These are phyloP conservation scores for Stachybotrys chartarum DNA, from an alignment of 2,329 filamentous ascomycete genomes.

Conservation along the genomic window DNA sequence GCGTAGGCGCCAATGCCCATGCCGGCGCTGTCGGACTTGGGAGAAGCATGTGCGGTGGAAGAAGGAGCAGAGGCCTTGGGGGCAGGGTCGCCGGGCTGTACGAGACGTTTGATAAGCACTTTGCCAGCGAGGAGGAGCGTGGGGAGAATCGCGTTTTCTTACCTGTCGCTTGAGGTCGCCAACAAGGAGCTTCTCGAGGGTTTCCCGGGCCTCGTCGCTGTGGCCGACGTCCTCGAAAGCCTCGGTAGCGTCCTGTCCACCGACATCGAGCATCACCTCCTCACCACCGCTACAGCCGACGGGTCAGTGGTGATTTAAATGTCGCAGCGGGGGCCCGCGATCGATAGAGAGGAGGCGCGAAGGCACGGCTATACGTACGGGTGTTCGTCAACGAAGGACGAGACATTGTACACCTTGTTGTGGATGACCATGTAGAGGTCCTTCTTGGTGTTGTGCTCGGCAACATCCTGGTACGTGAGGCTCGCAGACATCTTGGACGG, in stretches of 20 bases:
- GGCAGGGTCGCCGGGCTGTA: constrained; percentile 68
- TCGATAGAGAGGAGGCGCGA: background rate
- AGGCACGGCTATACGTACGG: constrained; percentile 51
- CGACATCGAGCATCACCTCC: constrained; percentile 94
- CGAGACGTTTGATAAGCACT: background rate
- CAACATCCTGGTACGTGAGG: constrained; percentile 74
- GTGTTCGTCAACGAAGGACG: constrained; percentile 93
- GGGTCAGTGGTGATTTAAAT: no score
- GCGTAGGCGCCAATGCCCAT: constrained; percentile 77
- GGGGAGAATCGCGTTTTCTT: constrained; percentile 23
- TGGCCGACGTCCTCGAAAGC: constrained; percentile 99
- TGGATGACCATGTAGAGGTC: constrained; percentile 88
- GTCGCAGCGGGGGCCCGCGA: background rate
- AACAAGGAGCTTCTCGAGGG: constrained; percentile 69
- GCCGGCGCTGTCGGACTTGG: constrained; percentile 42
- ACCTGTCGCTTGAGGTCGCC: constrained; percentile 77
- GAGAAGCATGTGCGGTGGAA: constrained; percentile 41
- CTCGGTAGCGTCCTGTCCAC: constrained; percentile 91
- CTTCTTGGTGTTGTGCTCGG: constrained; percentile 86
- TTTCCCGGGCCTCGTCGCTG: constrained; percentile 96
- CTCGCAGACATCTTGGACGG: constrained; percentile 30
- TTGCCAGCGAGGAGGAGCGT: background rate
- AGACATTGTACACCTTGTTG: constrained; percentile 90
- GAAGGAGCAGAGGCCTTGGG: constrained; percentile 53
- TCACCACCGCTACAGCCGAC: constrained; percentile 71